phyloP scores from a whole-genome alignment of 2,329 filamentous ascomycete species.

The Trichoderma koningii region DNA sequence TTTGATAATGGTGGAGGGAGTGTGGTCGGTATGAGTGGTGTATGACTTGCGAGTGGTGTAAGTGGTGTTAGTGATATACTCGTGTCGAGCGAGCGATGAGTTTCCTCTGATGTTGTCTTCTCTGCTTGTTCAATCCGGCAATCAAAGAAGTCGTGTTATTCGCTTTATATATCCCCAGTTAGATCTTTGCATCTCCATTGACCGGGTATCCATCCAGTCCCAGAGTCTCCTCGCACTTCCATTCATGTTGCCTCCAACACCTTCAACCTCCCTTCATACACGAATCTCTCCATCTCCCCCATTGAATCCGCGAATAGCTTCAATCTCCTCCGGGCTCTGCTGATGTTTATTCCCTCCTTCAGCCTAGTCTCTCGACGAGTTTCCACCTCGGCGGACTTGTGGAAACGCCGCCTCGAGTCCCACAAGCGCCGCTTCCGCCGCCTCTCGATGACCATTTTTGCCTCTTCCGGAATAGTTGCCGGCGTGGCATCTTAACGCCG shows the following conservation, averaged over 20 bases:
- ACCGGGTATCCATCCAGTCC: not conserved
- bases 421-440: not conserved
- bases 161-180: not conserved
- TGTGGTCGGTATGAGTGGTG: not conserved
- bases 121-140: not conserved
- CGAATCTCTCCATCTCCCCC: not conserved
- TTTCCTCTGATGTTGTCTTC: not conserved
- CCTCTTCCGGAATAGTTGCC: slow-evolving; percentile 10
- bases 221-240: not conserved
- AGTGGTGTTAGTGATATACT: not conserved
- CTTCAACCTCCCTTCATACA: not conserved
- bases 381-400: slow-evolving; percentile 5
- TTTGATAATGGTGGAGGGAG: not conserved
- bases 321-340: slow-evolving; percentile 1
- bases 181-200: not conserved
- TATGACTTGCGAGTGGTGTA: not conserved
- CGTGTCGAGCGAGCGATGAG: not conserved
- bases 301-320: slow-evolving; percentile 10
- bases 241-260: not conserved
- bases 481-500: slow-evolving; percentile 13
- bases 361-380: not conserved
- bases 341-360: slow-evolving; percentile 5
- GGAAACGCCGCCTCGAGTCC: not conserved
- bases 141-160: not conserved
- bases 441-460: slow-evolving; percentile 11